Conservation (phyloP, 306 rosid genomes). For the Quercus variabilis region DNA sequence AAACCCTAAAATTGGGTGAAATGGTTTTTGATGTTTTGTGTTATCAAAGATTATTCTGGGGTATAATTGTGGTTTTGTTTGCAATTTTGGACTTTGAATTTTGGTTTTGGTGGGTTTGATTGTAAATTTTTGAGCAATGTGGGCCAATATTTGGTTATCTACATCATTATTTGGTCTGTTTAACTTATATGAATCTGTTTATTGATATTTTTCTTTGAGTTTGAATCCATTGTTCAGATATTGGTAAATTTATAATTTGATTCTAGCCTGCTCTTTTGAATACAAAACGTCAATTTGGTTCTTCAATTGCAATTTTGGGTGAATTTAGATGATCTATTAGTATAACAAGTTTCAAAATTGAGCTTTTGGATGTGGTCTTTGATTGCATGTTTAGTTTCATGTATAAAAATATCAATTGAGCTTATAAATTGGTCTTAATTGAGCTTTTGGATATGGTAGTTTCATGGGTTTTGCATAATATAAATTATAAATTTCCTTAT, state of each 20-base stretch:
- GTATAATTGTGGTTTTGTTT: conserved; percentile 17
- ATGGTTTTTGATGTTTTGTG: not conserved
- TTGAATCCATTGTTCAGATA: not conserved
- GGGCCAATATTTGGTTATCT: conserved; percentile 26
- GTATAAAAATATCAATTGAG: too few species aligned
- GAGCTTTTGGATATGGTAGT: not conserved
- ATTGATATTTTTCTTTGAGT: not conserved
- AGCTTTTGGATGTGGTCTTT: too few species aligned
- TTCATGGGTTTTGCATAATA: conserved; percentile 9
- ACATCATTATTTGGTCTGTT: not conserved
- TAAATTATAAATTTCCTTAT: conserved; percentile 9
- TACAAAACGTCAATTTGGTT: not conserved
- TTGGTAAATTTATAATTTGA: not conserved
- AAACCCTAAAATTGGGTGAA: not conserved
- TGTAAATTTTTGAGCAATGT: conserved; percentile 25
- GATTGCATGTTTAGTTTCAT: too few species aligned
- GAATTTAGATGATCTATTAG: not conserved
- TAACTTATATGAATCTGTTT: not conserved
- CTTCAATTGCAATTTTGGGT: not conserved
- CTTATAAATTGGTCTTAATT: too few species aligned
- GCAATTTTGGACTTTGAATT: conserved; percentile 7
- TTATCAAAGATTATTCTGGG: not conserved
- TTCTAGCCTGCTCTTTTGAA: not conserved
- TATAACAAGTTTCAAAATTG: too few species aligned
- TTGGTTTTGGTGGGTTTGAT: not conserved